Base-by-base conservation (phyloP, 129 eudicot species). In the Arctium lappa region DNA sequence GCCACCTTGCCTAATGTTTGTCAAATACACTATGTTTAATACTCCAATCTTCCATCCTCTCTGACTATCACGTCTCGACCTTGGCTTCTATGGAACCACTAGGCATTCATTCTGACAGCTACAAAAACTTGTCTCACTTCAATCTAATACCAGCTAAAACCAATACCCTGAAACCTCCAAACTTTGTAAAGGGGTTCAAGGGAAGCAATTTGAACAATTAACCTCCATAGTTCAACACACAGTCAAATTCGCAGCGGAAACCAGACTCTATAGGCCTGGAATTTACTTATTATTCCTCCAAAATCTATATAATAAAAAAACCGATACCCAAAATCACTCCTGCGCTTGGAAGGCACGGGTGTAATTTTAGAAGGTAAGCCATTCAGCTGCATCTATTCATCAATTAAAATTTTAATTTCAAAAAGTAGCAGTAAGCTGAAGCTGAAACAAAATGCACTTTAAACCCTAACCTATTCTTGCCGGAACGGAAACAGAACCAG, bases 401-500 rank as follows among this genome's bases (percentile, higher is more conserved):
- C 48, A 44, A 32, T 27, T 11, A 72, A 75, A 56, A 27, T 73
- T 13, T 2, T 31, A 30, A 74, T 13, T 73, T 11, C 30, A 74
- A 56, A 39, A 30, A 50, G 30, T 69, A 83, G 32, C 77, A 77
- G 7, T 30, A 27, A 83, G 56, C 8, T 27, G 10, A 69, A 83
- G 13, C 31, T 65, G 2, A 73, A 84, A 78, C 27, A 77, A 83
- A 78, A n/a, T 39, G 76, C 76, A 84, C 44, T 70, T 79, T 42
- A 79, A 88, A 85, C 87, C 86, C 87, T 77, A 74, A 94, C 98
- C 98, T 89, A 73, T 78, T 84, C 69, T 91, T 91, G 72, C 94
- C 94, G 0, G 90, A 85, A 40, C 87, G 91, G 72, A 94, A 94
- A 81, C 76, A 75, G 69, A 91, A 70, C 91, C 88, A 94, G 81